phyloP scores from a whole-genome alignment of 2,329 filamentous ascomycete species.

The Aspergillus sp. region DNA sequence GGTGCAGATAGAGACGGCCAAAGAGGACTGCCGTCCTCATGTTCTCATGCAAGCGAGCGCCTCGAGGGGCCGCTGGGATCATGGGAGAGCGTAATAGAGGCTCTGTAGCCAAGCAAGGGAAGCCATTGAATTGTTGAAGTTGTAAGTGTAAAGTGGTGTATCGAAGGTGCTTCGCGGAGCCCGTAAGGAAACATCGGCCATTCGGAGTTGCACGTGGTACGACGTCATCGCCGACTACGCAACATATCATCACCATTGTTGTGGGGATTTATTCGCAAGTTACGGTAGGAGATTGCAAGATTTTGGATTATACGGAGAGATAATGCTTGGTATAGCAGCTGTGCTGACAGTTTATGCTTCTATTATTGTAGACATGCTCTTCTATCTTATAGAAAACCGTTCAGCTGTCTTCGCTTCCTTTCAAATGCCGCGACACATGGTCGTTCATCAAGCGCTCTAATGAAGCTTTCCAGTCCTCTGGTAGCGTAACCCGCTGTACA shows the following conservation, averaged over 20 bases:
- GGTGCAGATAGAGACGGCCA: conserved; percentile 45
- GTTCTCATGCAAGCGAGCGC: conserved; percentile 20
- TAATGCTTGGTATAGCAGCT: no score
- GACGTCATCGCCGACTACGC: conserved; percentile 13
- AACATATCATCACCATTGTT: neutral
- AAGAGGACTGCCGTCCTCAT: conserved; percentile 47
- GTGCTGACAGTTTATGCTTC: no score
- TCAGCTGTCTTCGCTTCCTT: conserved; percentile 3
- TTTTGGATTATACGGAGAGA: no score
- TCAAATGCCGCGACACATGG: conserved; percentile 17
- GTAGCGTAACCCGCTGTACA: conserved; percentile 23
- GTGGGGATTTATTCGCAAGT: neutral
- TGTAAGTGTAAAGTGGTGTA: neutral
- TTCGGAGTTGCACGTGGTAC: conserved; percentile 15
- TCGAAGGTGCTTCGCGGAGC: conserved; percentile 1
- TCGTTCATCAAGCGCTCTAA: conserved; percentile 23
- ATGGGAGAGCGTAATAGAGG: conserved; percentile 4
- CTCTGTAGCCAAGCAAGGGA: neutral
- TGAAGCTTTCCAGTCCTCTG: conserved; percentile 18
- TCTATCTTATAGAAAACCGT: neutral
- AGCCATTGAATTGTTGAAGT: neutral
- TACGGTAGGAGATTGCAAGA: no score
- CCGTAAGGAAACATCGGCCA: neutral
- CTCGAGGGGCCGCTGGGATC: conserved; percentile 1
- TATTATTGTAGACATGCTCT: neutral